Evolutionary conservation across 495 filamentous ascomycete species (phyloP), one percentile per base, ranked within the genome.

Genomic region (Penicillium bovifimosum): DNA sequence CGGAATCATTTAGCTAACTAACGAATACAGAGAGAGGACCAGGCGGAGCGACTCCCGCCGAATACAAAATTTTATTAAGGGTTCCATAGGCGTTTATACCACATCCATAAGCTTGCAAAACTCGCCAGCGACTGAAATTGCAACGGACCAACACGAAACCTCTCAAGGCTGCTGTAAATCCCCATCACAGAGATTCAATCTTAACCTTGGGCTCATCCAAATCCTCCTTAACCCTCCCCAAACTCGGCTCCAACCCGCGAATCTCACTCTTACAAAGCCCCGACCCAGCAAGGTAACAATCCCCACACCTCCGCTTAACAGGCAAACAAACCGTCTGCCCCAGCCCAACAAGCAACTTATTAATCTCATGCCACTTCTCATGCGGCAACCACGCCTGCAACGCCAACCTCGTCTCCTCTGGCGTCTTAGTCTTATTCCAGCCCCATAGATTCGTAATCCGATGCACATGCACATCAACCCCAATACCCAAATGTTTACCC

Each of bases 371-470:
- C 92, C 93, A 96, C 62, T 81, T 83, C 18, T 96, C 90, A 54
- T 70, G 76, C 7, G 92, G 91, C 54, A 96, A 70, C 91, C 92
- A 97, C 1, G 75, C 73, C 76, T 97, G 79, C 52, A 98, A 68
- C 31, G 84, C 81, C 34, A 72, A 62, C 31, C 93, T 78, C 26
- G 93, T 96, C 59, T 90, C 88, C 72, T 96, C 92, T 0, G 92
- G 92, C 7, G 70, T 86, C 57, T 84, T 87, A 0, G 89, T 91
- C 53, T 83, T 83, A 64, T 92, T 76, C 93, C 93, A 98, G 7
- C 88, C 87, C 93, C 92, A 97, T 24, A 96, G 73, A 73, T 98
- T 98, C 39, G 91, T 91, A 61, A 98, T 96, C 27, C 93, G 84
- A 68, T 97, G 83, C 16, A 85, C 83, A 57, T 86, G 83, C 6